Evolutionary conservation across 352 stramenopile species (phyloP), one percentile per base, ranked within the genome.

Genomic region (Pythium myriotylum): DNA sequence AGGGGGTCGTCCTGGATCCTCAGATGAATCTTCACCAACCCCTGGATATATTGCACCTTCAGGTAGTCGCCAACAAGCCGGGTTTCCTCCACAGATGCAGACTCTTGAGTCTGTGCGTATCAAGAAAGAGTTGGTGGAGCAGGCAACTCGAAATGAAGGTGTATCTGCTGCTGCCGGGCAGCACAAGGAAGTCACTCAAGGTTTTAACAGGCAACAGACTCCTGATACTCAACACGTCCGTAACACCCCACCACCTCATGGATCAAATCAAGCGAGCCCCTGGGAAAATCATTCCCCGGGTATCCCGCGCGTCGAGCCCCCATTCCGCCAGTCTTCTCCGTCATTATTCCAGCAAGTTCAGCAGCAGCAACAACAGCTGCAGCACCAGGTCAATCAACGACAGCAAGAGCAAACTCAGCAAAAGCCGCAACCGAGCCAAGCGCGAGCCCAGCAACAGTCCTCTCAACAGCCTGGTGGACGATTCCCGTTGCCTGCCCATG

Each of bases 91-190:
- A 8, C 48, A 43, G 5, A 51, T 52, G 35, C 55, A 62, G 24
- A 50, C 43, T 26, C 24, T 64, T 0, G 47, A 64, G 17, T 64
- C 56, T 4, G 56, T 64, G 56, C 39, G 48, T 7, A 27, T 64
- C 17, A 64, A 64, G 47, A 56, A 64, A n/a, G 56, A 64, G 39
- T 22, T 64, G 14, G 37, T 64, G 26, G 56, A 64, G 9, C 47
- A 64, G n/a, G 48, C 56, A 2, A 52, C 46, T 33, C 46, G 56
- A 39, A 23, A 57, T n/a, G 48, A 56, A n/a, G 26, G 5, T 35
- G 29, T 10, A 35, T 35, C 23, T 32, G 19, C 39, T 19, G 20
- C 51, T 2, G 22, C 22, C 1, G 4, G 35, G 14, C 23, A 19
- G 12, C 52, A 41, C n/a, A 59, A 59, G 24, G 45, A 55, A 24